phyloP scores from a whole-genome alignment of 768 basidiomycete species.

The Boletus fagicola region DNA sequence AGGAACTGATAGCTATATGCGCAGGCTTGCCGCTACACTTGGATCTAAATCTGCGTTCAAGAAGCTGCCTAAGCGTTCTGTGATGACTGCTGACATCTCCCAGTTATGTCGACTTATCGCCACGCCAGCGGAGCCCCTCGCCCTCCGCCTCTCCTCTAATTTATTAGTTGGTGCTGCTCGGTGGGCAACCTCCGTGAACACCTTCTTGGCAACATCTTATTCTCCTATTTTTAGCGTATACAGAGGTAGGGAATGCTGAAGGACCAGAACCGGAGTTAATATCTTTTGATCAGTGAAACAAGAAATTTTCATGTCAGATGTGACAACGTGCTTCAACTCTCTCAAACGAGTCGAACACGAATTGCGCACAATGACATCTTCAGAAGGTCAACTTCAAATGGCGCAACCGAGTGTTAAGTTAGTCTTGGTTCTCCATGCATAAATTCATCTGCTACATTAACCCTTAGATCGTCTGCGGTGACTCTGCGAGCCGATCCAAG shows the following conservation, averaged over 20 bases:
- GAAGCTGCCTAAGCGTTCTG: slow-evolving; percentile 77
- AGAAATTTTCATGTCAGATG: slow-evolving; percentile 79
- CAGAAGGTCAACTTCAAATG: slow-evolving; percentile 65
- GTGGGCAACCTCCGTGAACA: slow-evolving; percentile 40
- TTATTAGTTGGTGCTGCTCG: slow-evolving; percentile 87
- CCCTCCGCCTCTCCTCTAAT: slow-evolving; percentile 83
- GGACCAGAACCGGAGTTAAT: neutral
- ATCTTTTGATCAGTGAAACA: slow-evolving; percentile 60
- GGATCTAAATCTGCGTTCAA: slow-evolving; percentile 86
- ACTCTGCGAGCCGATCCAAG: slow-evolving; percentile 53
- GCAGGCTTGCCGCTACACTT: slow-evolving; percentile 87
- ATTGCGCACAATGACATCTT: slow-evolving; percentile 43
- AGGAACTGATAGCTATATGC: slow-evolving; percentile 12
- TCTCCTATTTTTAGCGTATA: slow-evolving; percentile 39
- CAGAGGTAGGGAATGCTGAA: slow-evolving; percentile 37
- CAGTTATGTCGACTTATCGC: slow-evolving; percentile 79
- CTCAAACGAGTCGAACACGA: slow-evolving; percentile 80
- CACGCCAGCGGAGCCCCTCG: slow-evolving; percentile 82
- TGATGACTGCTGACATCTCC: slow-evolving; percentile 80
- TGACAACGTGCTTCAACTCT: slow-evolving; percentile 70
- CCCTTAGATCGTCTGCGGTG: slow-evolving; percentile 46
- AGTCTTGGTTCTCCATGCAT: slow-evolving; percentile 14
- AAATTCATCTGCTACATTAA: neutral
- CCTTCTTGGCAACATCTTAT: neutral
- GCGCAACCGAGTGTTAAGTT: slow-evolving; percentile 64